Conservation (phyloP, 164 flowering plant species). For the Chimonanthus praecox region DNA sequence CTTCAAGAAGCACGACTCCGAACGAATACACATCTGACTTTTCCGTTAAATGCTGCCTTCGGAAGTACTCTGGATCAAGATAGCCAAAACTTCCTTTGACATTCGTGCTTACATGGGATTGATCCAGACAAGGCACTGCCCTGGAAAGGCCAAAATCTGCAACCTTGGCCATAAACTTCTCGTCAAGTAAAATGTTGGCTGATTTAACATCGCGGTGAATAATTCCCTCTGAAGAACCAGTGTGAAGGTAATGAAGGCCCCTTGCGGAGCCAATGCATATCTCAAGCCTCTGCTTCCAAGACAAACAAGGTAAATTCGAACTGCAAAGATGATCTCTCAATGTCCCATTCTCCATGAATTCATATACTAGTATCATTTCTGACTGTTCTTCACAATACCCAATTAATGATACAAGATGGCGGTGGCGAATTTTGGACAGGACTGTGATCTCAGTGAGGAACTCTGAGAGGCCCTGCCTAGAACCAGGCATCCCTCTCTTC, state of each 20-base stretch:
- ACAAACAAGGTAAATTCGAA: conserved; percentile 8
- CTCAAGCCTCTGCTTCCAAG: conserved; percentile 26
- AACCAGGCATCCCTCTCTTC: conserved; percentile 57
- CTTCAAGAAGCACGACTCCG: conserved; percentile 21
- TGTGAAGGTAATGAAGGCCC: conserved; percentile 27
- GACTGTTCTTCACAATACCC: conserved; percentile 25
- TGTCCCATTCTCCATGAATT: conserved; percentile 24
- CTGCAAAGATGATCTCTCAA: conserved; percentile 21
- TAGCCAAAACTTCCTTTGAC: conserved; percentile 29
- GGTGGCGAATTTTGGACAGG: conserved; percentile 22
- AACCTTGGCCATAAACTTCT: conserved; percentile 22
- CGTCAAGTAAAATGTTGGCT: conserved; percentile 22
- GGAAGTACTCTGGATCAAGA: conserved; percentile 22
- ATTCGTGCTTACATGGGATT: conserved; percentile 21
- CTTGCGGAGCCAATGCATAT: conserved; percentile 20
- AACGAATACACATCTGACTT: conserved; percentile 21
- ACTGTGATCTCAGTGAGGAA: conserved; percentile 22
- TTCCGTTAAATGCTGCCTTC: conserved; percentile 17
- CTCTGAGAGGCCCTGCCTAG: conserved; percentile 30
- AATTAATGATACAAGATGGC: conserved; percentile 23
- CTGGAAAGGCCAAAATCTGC: conserved; percentile 25
- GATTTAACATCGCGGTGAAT: conserved; percentile 28
- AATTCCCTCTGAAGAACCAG: conserved; percentile 18
- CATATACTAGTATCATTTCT: conserved; percentile 28
- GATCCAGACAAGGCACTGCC: conserved; percentile 5